phyloP scores from a whole-genome alignment of 139 green algal species.

The Pleodorina starrii region DNA sequence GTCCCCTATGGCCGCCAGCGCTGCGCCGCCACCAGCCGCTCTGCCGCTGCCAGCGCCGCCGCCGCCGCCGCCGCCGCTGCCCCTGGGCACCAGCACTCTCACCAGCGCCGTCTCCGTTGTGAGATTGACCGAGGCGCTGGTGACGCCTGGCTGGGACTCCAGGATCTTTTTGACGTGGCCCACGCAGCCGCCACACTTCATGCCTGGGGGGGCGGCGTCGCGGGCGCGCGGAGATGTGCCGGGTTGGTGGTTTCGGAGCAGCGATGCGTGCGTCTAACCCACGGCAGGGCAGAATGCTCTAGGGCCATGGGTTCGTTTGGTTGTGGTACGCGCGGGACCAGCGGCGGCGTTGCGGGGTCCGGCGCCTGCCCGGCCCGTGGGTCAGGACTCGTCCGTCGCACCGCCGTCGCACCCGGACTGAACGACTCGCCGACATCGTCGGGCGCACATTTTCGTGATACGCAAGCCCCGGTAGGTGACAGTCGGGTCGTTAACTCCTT shows the following conservation, averaged over 20 bases:
- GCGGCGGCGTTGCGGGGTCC: too few relatives aligned
- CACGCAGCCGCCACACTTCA: constrained; percentile 93
- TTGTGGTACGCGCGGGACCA: too few relatives aligned
- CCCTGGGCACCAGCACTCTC: constrained; percentile 68
- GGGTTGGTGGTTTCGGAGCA: not conserved
- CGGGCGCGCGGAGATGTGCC: not conserved
- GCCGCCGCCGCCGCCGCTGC: constrained; percentile 11
- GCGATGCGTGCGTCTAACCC: too few relatives aligned
- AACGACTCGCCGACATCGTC: too few relatives aligned
- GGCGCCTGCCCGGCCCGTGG: too few relatives aligned
- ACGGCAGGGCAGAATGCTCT: too few relatives aligned
- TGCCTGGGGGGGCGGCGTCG: constrained; percentile 68
- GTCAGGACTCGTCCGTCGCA: too few relatives aligned
- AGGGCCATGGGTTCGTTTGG: too few relatives aligned
- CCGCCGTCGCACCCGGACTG: too few relatives aligned
- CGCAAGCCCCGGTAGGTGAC: too few relatives aligned
- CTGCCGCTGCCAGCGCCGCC: constrained; percentile 3
- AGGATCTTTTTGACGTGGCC: constrained; percentile 83
- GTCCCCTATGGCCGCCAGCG: constrained; percentile 39
- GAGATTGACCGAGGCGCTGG: constrained; percentile 87
- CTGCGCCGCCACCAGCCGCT: not conserved
- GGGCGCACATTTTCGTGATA: too few relatives aligned
- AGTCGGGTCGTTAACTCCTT: too few relatives aligned
- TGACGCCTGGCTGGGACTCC: constrained; percentile 68
- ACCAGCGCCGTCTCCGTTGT: constrained; percentile 92